These are phyloP conservation scores for Blastomyces emzantsi DNA, from an alignment of 2,329 filamentous ascomycete genomes.

Conservation along the genomic window DNA sequence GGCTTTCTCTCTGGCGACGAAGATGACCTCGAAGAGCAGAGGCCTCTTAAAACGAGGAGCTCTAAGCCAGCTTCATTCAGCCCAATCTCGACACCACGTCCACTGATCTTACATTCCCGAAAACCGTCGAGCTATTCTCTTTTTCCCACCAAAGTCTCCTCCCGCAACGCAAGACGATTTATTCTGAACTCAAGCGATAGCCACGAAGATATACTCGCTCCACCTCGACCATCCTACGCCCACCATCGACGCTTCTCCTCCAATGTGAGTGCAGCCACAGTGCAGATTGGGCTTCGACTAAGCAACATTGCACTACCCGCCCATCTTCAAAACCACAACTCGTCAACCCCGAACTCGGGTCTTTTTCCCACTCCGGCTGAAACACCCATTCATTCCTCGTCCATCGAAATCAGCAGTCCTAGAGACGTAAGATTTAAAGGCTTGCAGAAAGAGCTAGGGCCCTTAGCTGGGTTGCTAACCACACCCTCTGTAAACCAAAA, in stretches of 20 bases:
- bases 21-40: conserved; percentile 1
- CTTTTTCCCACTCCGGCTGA: neutral
- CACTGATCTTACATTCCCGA: neutral
- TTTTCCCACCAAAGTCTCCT: conserved; percentile 17
- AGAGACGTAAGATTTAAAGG: neutral
- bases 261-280: conserved; percentile 20
- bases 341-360: conserved; percentile 4
- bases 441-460: neutral
- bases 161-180: conserved; percentile 10
- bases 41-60: neutral
- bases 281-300: conserved; percentile 23
- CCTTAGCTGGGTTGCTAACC: neutral
- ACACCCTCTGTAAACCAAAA: neutral
- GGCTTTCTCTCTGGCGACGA: neutral
- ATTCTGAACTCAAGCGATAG: conserved; percentile 14
- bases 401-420: neutral
- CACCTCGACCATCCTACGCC: conserved; percentile 17
- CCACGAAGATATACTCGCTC: conserved; percentile 14
- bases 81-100: neutral
- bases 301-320: conserved; percentile 16
- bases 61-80: neutral
- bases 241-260: conserved; percentile 20
- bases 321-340: conserved; percentile 4
- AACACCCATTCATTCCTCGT: neutral
- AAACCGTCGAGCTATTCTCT: conserved; percentile 18